Evolutionary conservation across 768 basidiomycete genomes (phyloP).

Genomic region (Lactifluus pinguis): DNA sequence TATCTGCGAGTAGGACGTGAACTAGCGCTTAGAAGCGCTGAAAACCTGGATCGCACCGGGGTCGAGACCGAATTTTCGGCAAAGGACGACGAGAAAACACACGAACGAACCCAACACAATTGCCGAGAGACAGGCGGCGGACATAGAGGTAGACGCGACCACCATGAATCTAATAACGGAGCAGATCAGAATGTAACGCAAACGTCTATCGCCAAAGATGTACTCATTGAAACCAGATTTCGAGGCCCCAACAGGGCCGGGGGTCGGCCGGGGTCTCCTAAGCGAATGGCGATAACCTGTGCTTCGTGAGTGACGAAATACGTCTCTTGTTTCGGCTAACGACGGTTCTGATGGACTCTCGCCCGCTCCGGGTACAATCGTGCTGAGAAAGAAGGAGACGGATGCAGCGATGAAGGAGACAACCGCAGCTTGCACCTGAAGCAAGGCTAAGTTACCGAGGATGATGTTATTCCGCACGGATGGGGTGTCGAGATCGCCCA

Average conservation of each 20-base stretch:
- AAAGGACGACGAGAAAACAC: slow-evolving; percentile 46
- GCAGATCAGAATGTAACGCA: not conserved
- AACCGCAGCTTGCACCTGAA: slow-evolving; percentile 89
- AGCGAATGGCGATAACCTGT: not conserved
- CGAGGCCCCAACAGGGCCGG: not conserved
- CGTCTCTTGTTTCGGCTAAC: not conserved
- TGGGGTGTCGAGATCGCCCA: slow-evolving; percentile 81
- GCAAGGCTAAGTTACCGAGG: slow-evolving; percentile 70
- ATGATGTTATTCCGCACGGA: slow-evolving; percentile 54
- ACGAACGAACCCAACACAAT: no score
- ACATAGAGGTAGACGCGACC: slow-evolving; percentile 72
- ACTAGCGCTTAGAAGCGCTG: not conserved
- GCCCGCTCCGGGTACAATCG: slow-evolving; percentile 39
- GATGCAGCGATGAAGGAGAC: slow-evolving; percentile 83
- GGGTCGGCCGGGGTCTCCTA: slow-evolving; percentile 6
- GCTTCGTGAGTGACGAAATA: not conserved
- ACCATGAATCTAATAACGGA: slow-evolving; percentile 50
- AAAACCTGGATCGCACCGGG: slow-evolving; percentile 48
- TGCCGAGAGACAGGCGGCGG: slow-evolving; percentile 19
- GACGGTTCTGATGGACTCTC: not conserved
- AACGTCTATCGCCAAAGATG: not conserved
- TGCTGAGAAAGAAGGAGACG: slow-evolving; percentile 63
- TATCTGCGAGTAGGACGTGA: slow-evolving; percentile 44
- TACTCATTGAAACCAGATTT: slow-evolving; percentile 18
- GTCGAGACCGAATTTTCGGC: slow-evolving; percentile 66